Conservation (phyloP, 2,329 filamentous ascomycete species). For the Cytospora piceae region DNA sequence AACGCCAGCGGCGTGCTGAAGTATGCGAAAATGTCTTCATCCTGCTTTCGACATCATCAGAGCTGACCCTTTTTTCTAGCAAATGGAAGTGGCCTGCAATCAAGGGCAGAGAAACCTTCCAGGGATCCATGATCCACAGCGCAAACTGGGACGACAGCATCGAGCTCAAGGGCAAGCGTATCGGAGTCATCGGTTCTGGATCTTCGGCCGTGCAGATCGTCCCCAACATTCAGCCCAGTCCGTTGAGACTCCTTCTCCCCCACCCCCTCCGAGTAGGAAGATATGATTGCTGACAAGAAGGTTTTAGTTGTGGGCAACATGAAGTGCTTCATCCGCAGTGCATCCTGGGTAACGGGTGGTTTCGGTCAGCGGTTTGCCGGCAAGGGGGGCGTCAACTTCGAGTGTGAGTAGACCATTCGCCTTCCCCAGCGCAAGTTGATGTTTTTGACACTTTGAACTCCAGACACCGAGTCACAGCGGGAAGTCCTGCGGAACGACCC, state of each 20-base stretch:
- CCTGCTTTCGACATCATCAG: slow-evolving; percentile 56
- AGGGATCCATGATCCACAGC: slow-evolving; percentile 38
- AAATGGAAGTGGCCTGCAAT: slow-evolving; percentile 36
- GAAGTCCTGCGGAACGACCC: slow-evolving; percentile 8
- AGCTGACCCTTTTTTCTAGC: background rate
- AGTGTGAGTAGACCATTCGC: slow-evolving; percentile 10
- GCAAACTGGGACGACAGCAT: slow-evolving; percentile 33
- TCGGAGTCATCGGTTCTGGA: slow-evolving; percentile 39
- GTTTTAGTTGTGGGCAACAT: slow-evolving; percentile 8
- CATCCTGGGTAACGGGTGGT: slow-evolving; percentile 25
- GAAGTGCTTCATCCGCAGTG: slow-evolving; percentile 17
- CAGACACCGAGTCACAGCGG: slow-evolving; percentile 22
- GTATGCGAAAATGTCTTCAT: slow-evolving; percentile 43
- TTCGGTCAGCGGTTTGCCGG: slow-evolving; percentile 24
- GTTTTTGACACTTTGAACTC: background rate
- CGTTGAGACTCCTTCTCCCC: background rate
- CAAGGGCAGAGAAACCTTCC: slow-evolving; percentile 40
- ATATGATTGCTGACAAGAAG: background rate
- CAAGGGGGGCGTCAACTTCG: slow-evolving; percentile 23
- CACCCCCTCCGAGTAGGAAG: background rate
- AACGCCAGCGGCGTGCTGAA: slow-evolving; percentile 23
- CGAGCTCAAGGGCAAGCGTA: slow-evolving; percentile 17
- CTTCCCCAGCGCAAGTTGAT: background rate
- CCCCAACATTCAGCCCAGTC: slow-evolving; percentile 27
- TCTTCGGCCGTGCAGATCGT: slow-evolving; percentile 39